phyloP scores from a whole-genome alignment of 2,329 filamentous ascomycete species.

The Colletotrichum navitas region DNA sequence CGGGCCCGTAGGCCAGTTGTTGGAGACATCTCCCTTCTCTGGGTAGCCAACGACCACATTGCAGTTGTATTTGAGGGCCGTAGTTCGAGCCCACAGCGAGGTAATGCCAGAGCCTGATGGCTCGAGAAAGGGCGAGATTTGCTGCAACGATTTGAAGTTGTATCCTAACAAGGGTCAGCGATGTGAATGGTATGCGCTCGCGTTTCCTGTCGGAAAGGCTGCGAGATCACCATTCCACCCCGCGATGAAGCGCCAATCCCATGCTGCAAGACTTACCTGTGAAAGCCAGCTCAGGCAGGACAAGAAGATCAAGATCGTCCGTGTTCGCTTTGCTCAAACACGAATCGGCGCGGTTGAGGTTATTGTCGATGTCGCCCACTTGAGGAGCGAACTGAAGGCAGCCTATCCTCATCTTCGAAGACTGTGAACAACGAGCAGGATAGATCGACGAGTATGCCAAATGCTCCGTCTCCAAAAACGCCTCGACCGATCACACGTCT shows the following conservation, averaged over 20 bases:
- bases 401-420: conserved; percentile 71
- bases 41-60: conserved; percentile 80
- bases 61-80: conserved; percentile 75
- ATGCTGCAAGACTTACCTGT: conserved; percentile 62
- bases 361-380: conserved; percentile 77
- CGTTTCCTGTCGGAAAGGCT: no score
- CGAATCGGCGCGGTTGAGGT: conserved; percentile 75
- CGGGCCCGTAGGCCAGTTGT: conserved; percentile 63
- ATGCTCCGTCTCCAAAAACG: neutral
- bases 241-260: no score
- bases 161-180: conserved; percentile 66
- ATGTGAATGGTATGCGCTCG: no score
- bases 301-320: conserved; percentile 74
- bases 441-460: neutral
- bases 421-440: no score
- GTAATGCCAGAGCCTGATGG: conserved; percentile 73
- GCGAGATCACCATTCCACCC: no score
- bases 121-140: conserved; percentile 79
- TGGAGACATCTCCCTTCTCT: conserved; percentile 69
- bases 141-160: conserved; percentile 78
- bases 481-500: conserved; percentile 14
- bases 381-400: conserved; percentile 80
- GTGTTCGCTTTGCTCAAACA: conserved; percentile 68
- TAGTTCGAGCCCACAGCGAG: conserved; percentile 77
- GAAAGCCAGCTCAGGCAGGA: conserved; percentile 83